Evolutionary conservation across 1,139 yeast genomes (phyloP).

Genomic region (Saccharomyces hybrid): DNA sequence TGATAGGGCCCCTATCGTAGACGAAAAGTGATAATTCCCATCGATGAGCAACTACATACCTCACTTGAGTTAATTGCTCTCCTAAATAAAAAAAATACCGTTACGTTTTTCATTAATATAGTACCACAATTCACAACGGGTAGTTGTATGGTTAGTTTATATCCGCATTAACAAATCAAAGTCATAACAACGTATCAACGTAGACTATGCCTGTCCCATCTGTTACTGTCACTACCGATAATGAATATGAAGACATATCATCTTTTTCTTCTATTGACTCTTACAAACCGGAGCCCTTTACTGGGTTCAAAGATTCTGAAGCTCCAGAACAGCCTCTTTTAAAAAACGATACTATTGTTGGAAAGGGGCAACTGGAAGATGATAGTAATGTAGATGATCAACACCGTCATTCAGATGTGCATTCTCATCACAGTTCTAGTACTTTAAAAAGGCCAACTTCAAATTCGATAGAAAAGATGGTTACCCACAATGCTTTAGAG

Average conservation of each 20-base stretch:
- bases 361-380: background rate
- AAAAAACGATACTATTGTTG: constrained; percentile 3
- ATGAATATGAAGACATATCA: constrained; percentile 22
- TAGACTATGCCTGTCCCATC: background rate
- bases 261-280: constrained; percentile 25
- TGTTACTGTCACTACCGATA: constrained; percentile 7
- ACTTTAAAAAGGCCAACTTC: constrained; percentile 15
- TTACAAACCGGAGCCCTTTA: constrained; percentile 23
- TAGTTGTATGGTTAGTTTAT: background rate
- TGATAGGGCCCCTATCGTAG: background rate
- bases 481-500: constrained; percentile 17
- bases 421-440: constrained; percentile 13
- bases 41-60: background rate
- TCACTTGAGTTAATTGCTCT: background rate
- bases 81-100: background rate
- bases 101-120: background rate
- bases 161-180: background rate
- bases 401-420: constrained; percentile 5
- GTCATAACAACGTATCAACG: background rate
- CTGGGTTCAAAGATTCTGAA: constrained; percentile 9
- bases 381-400: background rate
- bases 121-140: background rate
- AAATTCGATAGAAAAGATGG: constrained; percentile 17
- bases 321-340: background rate
- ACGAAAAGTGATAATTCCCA: background rate